These are phyloP conservation scores for Moringa oleifera DNA, from an alignment of 345 rosid species.

Conservation along the genomic window DNA sequence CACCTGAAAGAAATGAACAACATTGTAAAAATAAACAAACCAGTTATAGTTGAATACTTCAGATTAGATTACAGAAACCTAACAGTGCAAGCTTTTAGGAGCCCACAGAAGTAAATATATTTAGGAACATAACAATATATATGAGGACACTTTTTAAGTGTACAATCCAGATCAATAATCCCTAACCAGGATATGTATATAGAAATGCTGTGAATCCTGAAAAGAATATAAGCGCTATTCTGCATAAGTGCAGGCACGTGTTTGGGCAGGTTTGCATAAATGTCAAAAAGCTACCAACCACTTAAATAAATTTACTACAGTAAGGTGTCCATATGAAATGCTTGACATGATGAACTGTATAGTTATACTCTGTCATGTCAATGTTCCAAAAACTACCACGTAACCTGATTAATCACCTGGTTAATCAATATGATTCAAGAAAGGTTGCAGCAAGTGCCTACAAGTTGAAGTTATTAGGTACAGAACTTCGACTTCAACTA, in stretches of 20 bases:
- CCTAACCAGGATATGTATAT: neutral
- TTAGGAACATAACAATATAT: neutral
- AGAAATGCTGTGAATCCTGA: neutral
- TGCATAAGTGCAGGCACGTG: neutral
- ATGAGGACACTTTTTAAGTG: neutral
- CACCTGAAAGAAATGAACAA: constrained; percentile 49
- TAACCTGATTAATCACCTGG: neutral
- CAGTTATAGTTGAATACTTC: neutral
- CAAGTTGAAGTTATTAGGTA: too few relatives aligned
- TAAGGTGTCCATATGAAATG: neutral
- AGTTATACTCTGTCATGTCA: neutral
- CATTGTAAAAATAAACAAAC: constrained; percentile 6
- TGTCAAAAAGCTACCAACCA: neutral
- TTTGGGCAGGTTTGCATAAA: neutral
- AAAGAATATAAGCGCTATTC: neutral
- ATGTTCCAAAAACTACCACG: neutral
- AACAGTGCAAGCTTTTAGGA: neutral
- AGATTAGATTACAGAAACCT: neutral
- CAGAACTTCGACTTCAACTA: too few relatives aligned
- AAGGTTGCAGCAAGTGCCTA: too few relatives aligned
- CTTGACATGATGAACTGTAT: neutral
- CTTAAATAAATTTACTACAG: neutral
- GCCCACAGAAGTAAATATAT: neutral
- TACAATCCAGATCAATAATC: neutral
- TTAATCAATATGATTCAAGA: too few relatives aligned